Evolutionary conservation across 495 filamentous ascomycete species (phyloP), one percentile per base, ranked within the genome.

Genomic region (Annulohypoxylon stygium): DNA sequence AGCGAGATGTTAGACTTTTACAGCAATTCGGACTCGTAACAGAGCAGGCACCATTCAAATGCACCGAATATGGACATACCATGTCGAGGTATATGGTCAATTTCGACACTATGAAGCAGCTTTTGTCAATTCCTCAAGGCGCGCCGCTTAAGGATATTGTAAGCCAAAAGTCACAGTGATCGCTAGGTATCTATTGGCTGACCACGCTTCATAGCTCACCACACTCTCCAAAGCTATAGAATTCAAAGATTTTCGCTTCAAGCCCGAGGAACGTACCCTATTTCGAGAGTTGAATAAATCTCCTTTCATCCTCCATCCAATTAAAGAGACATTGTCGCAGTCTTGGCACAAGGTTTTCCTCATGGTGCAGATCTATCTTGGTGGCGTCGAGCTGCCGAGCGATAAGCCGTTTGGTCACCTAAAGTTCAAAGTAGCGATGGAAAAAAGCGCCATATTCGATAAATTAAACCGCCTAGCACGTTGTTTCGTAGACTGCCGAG

Each of bases 11-110:
- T 55, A 88, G 83, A 37, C 83, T 92, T 43, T 82, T 99, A 0
- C 86, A 90, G 48, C 85, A 91, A 14, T 79, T 80, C 18, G 81
- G 85, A 1, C 79, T 98, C 10, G 85, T 97, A 23, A 84, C 82
- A 2, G 58, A 75, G 41, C 82, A 83, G 12, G 78, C 76, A 2
- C 78, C 68, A 9, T 86, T 97, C 41, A 84, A 81, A 55, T 90
- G 90, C 33, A 97, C 94, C 1, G 88, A 90, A 61, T 94, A 92
- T 75, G 96, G 96, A 1, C 86, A 93, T 63, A 92, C 93, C 0
- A 99, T 99, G 96, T 93, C 96, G 41, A 90, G 90, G 60, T 98
- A 97, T 77, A 97, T 94, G 82, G 83, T 99, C 2, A 89, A 90
- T n/a, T 97, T 97, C 73, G 86, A 92, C 48, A 97, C 95, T 0